Evolutionary conservation across 768 basidiomycete species (phyloP).

Genomic region (Tephrocybe sp.): DNA sequence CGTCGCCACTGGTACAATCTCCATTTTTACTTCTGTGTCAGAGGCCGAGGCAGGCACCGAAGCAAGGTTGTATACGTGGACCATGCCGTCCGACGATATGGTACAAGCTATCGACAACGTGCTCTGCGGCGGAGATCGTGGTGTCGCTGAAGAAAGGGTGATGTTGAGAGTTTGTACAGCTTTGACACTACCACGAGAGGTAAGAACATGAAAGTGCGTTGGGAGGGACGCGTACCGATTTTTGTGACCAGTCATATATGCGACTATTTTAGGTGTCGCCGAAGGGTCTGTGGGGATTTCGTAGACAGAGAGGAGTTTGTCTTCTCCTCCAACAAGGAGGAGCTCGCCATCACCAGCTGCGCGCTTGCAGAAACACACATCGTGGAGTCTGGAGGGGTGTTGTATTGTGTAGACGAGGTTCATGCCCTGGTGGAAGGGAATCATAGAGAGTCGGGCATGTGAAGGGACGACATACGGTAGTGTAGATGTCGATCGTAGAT

Average conservation of each 20-base stretch:
- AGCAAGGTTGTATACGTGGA: constrained; percentile 73
- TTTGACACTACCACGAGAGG: constrained; percentile 59
- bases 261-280: constrained; percentile 55
- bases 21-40: constrained; percentile 18
- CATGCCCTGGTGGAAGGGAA: constrained; percentile 61
- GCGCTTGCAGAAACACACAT: constrained; percentile 70
- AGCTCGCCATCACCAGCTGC: constrained; percentile 59
- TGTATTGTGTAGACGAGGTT: constrained; percentile 64
- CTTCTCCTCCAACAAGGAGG: constrained; percentile 84
- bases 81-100: constrained; percentile 86
- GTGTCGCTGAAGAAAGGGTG: constrained; percentile 41
- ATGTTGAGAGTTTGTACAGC: constrained; percentile 68
- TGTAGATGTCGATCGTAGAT: constrained; percentile 77
- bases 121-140: constrained; percentile 16
- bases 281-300: constrained; percentile 47
- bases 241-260: constrained; percentile 72
- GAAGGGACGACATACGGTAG: constrained; percentile 50
- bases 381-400: constrained; percentile 84
- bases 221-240: constrained; percentile 63
- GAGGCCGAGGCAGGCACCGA: constrained; percentile 33
- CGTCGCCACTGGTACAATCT: constrained; percentile 17
- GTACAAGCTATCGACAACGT: constrained; percentile 69
- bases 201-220: neutral
- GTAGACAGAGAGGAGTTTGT: constrained; percentile 84
- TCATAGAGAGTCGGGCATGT: neutral